Conservation (phyloP, 2,329 filamentous ascomycete species). For the Hymenotorrendiella dingleyae region DNA sequence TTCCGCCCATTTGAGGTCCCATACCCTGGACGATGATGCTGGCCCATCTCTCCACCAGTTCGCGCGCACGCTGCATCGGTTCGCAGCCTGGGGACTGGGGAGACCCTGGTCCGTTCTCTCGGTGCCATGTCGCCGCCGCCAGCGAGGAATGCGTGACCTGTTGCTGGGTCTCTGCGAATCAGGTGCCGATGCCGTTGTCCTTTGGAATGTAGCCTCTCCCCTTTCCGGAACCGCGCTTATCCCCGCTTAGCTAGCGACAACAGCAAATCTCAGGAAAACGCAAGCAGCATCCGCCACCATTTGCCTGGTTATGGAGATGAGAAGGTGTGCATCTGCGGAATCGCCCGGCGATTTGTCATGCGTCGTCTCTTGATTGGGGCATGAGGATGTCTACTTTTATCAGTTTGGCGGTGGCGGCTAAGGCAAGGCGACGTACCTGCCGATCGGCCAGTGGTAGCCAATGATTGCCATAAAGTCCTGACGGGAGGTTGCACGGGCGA, state of each 20-base stretch:
- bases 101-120: not conserved
- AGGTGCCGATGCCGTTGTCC: not conserved
- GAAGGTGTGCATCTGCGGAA: too few species aligned
- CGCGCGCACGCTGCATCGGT: constrained; percentile 19
- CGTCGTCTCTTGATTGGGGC: too few species aligned
- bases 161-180: not conserved
- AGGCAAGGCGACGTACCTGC: too few species aligned
- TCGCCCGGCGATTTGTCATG: too few species aligned
- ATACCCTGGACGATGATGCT: constrained; percentile 7
- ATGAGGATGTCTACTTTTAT: too few species aligned
- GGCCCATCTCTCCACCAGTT: constrained; percentile 26
- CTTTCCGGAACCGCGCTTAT: constrained; percentile 4
- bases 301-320: too few species aligned
- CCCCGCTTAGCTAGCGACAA: constrained; percentile 1
- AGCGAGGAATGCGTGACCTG: not conserved
- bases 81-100: constrained; percentile 9
- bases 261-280: too few species aligned
- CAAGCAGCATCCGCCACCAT: too few species aligned
- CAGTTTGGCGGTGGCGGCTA: too few species aligned
- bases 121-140: not conserved
- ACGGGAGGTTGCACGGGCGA: too few species aligned
- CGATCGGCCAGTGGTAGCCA: too few species aligned
- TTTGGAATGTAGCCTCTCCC: constrained; percentile 2
- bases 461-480: too few species aligned
- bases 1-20: not conserved